Base-by-base conservation (phyloP, 179 eudicot genomes). In the Dionaea muscipula region DNA sequence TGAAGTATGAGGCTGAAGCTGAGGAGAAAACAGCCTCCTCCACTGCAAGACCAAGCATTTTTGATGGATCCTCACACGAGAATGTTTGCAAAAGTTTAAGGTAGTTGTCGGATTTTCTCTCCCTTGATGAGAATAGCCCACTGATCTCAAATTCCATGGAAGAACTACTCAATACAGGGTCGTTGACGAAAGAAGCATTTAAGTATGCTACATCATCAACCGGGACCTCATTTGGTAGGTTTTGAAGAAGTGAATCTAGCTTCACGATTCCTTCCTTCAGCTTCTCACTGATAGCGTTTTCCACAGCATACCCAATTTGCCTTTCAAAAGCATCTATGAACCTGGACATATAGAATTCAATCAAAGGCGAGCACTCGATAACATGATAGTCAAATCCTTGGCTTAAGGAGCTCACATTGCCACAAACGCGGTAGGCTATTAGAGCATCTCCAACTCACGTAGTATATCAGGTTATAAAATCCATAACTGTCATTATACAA, bases 261-360 rank as follows among this genome's bases (percentile, higher is more conserved):
- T 75, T 56, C 59, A 37, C 36, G 55, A 74, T 57, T 47, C 79
- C 94, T 44, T 71, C 86, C 67, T 56, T 60, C 43, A 93, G 72
- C 28, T 81, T 77, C 69, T 85, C 60, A 17, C 79, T 63, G 54
- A 93, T 69, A 62, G 94, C 80, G 55, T 64, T 75, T 74, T 88
- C 99, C 64, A 93, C 96, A 14, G 96, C 80, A 64, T 94, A 72
- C 56, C 70, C 66, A 59, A 93, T 87, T 78, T 80, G 73, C 28
- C 39, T 89, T 61, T 63, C 80, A 70, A 87, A 93, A 59, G 86
- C 86, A 81, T 93, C 78, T 31, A 93, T 46, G 26, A 88, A 61
- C 76, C 99, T 93, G 72, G 62, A 37, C 7, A 43, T 16, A 8
- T 18, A 17, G 7, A 43, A 14, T 40, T 25, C 27, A 21, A 55